Percentiles rank a stretch among this genome's conserved stretches.
Evolutionary conservation across 2,329 filamentous ascomycete species (phyloP).

Genomic region (Mycosphaerella arachidis): DNA sequence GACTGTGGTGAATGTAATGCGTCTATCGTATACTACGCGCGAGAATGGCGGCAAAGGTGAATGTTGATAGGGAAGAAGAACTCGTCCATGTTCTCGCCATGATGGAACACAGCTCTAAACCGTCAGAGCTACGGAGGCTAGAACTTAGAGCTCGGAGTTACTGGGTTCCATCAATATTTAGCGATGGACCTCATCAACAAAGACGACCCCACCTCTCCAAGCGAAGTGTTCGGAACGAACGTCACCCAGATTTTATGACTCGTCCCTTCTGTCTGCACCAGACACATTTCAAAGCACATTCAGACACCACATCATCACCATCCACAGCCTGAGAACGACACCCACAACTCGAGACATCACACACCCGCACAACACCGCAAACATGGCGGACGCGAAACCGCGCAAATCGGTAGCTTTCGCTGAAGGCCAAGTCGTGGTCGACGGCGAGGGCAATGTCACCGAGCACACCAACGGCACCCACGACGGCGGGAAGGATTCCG

Average conservation of each 20-base stretch:
- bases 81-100: too few relatives aligned
- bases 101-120: too few relatives aligned
- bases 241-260: neutral
- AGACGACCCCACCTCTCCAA: too few relatives aligned
- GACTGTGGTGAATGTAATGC: neutral
- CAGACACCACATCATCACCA: neutral
- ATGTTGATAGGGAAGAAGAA: neutral
- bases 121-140: too few relatives aligned
- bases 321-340: neutral
- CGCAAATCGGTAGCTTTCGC: constrained; percentile 94
- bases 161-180: too few relatives aligned
- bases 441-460: constrained; percentile 81
- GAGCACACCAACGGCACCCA: constrained; percentile 60
- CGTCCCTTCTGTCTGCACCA: too few relatives aligned
- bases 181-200: too few relatives aligned
- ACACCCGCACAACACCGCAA: constrained; percentile 34
- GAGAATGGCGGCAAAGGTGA: neutral
- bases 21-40: neutral
- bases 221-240: too few relatives aligned
- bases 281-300: neutral
- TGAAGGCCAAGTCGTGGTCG: constrained; percentile 80
- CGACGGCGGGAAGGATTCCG: constrained; percentile 71
- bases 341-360: neutral
- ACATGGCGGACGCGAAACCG: constrained; percentile 57
- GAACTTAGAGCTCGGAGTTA: too few relatives aligned